A percentile compares a stretch with the other conserved stretches of the same genome.
Evolutionary conservation across 1,284 basidiomycete genomes (phyloP).

Genomic region (Rhodotorula sp.): DNA sequence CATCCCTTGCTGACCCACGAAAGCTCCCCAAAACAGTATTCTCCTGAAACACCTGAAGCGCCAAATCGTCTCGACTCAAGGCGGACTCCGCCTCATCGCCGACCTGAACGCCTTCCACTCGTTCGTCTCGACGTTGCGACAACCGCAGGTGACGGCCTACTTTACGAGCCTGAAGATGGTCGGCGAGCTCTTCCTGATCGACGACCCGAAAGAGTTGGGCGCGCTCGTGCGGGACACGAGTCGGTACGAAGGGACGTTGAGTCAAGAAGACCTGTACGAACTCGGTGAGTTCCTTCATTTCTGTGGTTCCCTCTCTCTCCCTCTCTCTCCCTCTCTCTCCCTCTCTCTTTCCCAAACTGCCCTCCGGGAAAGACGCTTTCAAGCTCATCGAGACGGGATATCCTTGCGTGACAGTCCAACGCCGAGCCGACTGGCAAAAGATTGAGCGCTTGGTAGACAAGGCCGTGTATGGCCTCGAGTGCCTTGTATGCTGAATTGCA

Average conservation of each 20-base stretch:
- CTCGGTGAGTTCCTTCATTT: constrained; percentile 53
- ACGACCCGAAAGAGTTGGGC: constrained; percentile 72
- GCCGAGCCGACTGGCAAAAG: constrained; percentile 92
- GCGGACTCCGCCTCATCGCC: constrained; percentile 93
- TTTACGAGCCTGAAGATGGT: constrained; percentile 95
- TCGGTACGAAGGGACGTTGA: constrained; percentile 85
- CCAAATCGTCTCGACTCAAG: constrained; percentile 88
- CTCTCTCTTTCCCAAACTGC: too few species aligned
- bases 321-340: too few species aligned
- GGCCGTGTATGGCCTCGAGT: constrained; percentile 50
- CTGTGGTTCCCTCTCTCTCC: too few species aligned
- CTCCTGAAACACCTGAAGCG: constrained; percentile 94
- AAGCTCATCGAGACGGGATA: too few species aligned
- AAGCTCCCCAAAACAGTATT: constrained; percentile 58
- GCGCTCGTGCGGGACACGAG: constrained; percentile 92
- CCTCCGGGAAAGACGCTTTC: too few species aligned
- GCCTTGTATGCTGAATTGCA: constrained; percentile 19
- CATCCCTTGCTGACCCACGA: not conserved
- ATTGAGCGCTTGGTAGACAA: constrained; percentile 94
- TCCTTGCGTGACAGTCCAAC: constrained; percentile 39
- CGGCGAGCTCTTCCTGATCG: constrained; percentile 83
- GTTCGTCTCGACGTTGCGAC: constrained; percentile 78
- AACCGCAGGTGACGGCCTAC: constrained; percentile 67
- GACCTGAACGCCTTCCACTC: constrained; percentile 90
- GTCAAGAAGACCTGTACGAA: constrained; percentile 84